These are phyloP conservation scores for Tilletia indica DNA, from an alignment of 1,284 basidiomycete species.

Conservation along the genomic window DNA sequence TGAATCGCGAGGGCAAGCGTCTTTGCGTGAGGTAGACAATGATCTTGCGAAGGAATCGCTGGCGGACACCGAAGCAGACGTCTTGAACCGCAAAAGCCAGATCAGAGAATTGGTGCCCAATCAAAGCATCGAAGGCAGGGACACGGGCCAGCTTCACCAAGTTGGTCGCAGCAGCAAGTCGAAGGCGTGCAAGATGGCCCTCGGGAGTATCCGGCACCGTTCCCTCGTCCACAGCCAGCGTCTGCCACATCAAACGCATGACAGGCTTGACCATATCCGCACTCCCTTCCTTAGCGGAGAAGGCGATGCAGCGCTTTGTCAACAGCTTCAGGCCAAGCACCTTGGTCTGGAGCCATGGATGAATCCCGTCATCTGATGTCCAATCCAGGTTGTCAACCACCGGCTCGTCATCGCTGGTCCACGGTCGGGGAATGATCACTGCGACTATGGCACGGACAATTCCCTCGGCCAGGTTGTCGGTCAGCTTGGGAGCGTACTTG, in stretches of 20 bases:
- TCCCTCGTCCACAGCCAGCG: conserved; percentile 35
- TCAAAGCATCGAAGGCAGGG: conserved; percentile 64
- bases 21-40: conserved; percentile 65
- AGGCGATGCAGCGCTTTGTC: conserved; percentile 38
- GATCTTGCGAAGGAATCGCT: conserved; percentile 74
- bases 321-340: conserved; percentile 38
- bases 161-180: conserved; percentile 76
- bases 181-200: conserved; percentile 59
- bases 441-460: conserved; percentile 70
- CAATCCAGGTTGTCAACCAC: conserved; percentile 25
- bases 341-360: conserved; percentile 32
- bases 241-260: conserved; percentile 39
- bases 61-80: conserved; percentile 80
- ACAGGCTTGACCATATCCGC: conserved; percentile 40
- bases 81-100: conserved; percentile 80
- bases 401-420: conserved; percentile 21
- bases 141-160: conserved; percentile 76
- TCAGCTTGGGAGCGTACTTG: conserved; percentile 68
- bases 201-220: conserved; percentile 34
- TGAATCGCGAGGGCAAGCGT: conserved; percentile 71
- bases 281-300: conserved; percentile 30
- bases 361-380: conserved; percentile 37
- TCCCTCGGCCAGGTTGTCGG: conserved; percentile 75
- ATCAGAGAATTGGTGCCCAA: conserved; percentile 68
- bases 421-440: conserved; percentile 26